Conservation (phyloP, 768 basidiomycete species). For the Pleurotus giganteus region DNA sequence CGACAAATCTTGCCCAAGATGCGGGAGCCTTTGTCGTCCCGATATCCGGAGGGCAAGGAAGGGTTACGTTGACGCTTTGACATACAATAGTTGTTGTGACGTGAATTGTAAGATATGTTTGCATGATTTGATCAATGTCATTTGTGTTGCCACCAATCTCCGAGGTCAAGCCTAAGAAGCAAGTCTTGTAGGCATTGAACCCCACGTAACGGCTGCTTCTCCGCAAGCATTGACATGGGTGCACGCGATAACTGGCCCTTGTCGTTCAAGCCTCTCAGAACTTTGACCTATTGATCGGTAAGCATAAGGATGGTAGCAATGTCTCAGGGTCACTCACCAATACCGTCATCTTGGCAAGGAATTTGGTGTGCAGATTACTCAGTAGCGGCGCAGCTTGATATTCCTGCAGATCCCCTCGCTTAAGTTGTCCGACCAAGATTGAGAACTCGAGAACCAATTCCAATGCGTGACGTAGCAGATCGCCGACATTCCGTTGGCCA, state of each 20-base stretch:
- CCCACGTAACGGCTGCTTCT: slow-evolving; percentile 42
- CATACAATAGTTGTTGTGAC: neutral
- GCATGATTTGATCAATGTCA: neutral
- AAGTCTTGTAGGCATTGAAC: slow-evolving; percentile 54
- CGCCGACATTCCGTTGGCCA: slow-evolving; percentile 62
- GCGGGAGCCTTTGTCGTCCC: slow-evolving; percentile 49
- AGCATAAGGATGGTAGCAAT: neutral
- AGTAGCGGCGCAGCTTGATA: slow-evolving; percentile 60
- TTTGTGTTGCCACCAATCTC: slow-evolving; percentile 51
- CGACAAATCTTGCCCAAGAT: slow-evolving; percentile 31
- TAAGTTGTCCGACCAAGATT: slow-evolving; percentile 60
- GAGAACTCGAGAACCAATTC: slow-evolving; percentile 68
- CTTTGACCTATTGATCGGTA: slow-evolving; percentile 41
- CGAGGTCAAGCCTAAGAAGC: slow-evolving; percentile 49
- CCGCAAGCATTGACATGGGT: neutral
- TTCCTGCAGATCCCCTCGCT: slow-evolving; percentile 53
- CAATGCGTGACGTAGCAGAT: slow-evolving; percentile 59
- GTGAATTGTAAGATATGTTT: neutral
- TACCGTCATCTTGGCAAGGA: slow-evolving; percentile 51
- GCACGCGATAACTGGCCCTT: slow-evolving; percentile 32
- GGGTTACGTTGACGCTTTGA: slow-evolving; percentile 26
- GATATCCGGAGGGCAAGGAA: slow-evolving; percentile 36
- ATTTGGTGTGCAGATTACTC: slow-evolving; percentile 51
- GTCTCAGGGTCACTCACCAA: slow-evolving; percentile 44
- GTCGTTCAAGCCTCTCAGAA: slow-evolving; percentile 55